Evolutionary conservation across 176 grass and related monocot species (phyloP).

Genomic region (Raddia distichophylla): DNA sequence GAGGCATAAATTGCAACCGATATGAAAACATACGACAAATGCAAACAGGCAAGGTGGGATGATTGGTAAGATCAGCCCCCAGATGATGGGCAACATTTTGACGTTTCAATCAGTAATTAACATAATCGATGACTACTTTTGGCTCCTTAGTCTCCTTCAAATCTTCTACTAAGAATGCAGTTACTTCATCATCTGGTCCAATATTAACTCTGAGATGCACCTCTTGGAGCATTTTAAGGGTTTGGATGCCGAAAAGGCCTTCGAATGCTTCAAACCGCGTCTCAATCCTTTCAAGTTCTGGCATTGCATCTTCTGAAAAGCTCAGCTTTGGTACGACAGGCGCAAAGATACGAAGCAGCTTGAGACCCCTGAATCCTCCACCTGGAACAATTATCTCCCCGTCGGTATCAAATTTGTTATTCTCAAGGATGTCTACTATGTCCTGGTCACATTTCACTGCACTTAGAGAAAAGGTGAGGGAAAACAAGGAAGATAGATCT

Average conservation of each 20-base stretch:
- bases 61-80: not conserved
- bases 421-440: not conserved
- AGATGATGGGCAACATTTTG: not conserved
- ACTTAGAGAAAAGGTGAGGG: not conserved
- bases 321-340: not conserved
- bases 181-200: not conserved
- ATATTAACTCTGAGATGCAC: not conserved
- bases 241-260: not conserved
- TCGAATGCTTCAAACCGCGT: not conserved
- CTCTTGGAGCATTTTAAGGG: not conserved
- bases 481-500: not conserved
- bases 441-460: not conserved
- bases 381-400: slow-evolving; percentile 15
- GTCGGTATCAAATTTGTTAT: not conserved
- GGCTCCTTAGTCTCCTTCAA: not conserved
- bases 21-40: not conserved
- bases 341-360: slow-evolving; percentile 10
- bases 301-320: not conserved
- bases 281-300: not conserved
- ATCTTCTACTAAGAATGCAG: not conserved
- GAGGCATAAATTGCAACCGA: not conserved
- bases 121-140: not conserved
- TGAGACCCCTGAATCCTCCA: not conserved
- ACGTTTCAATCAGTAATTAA: not conserved
- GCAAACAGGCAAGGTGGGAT: not conserved